These are phyloP conservation scores for Solanum habrochaites DNA, from an alignment of 257 asterid species.

Conservation along the genomic window DNA sequence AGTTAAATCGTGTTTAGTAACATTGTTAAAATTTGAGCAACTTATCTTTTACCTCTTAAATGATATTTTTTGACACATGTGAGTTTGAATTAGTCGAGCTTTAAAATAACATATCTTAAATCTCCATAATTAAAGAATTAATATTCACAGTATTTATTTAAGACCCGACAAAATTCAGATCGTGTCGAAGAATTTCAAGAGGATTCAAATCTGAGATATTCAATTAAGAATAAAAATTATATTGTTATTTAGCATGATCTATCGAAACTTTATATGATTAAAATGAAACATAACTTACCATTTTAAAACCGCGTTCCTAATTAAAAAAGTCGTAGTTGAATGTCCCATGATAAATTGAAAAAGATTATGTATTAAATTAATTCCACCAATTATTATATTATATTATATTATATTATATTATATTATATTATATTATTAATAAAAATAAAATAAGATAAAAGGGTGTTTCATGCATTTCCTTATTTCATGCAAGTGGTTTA, in stretches of 20 bases:
- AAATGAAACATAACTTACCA: background rate
- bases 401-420: background rate
- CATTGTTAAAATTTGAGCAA: background rate
- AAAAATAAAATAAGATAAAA: background rate
- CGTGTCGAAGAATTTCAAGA: background rate
- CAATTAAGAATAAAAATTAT: background rate
- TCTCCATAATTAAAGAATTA: background rate
- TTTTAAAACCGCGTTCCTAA: background rate
- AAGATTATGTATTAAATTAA: background rate
- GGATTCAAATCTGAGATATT: background rate
- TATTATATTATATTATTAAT: background rate
- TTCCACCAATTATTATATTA: background rate
- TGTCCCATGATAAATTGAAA: background rate
- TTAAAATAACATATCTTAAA: background rate
- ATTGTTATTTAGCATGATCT: background rate
- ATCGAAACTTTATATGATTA: background rate
- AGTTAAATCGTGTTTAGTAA: background rate
- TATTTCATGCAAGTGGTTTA: background rate
- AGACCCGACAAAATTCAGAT: background rate
- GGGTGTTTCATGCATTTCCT: background rate
- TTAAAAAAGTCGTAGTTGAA: background rate
- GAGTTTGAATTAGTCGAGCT: background rate
- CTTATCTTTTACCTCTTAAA: background rate
- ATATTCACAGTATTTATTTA: background rate
- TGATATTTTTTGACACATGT: background rate